Conservation (phyloP, 2,329 filamentous ascomycete species). For the Ceratocystis cubensis region DNA sequence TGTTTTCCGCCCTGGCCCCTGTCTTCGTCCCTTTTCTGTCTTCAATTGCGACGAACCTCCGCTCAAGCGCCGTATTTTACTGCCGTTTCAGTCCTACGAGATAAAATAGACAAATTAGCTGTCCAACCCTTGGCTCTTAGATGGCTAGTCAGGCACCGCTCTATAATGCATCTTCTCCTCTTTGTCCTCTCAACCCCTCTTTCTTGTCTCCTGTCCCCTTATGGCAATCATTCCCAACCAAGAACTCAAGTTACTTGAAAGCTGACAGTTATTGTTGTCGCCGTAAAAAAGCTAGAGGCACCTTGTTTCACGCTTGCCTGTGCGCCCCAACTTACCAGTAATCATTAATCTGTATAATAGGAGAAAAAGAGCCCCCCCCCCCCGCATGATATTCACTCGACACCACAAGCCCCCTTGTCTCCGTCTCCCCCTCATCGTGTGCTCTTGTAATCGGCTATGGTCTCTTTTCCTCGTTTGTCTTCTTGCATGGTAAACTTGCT, state of each 20-base stretch:
- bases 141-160: background rate
- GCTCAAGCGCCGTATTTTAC: background rate
- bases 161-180: background rate
- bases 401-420: background rate
- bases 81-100: background rate
- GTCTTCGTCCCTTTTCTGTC: background rate
- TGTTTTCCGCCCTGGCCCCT: background rate
- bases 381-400: background rate
- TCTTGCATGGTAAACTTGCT: background rate
- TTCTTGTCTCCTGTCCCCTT: background rate
- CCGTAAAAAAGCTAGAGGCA: background rate
- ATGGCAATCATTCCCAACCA: background rate
- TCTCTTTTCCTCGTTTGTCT: background rate
- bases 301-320: slow-evolving; percentile 3
- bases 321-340: background rate
- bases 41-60: background rate
- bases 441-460: background rate
- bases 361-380: background rate
- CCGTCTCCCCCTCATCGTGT: background rate
- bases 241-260: background rate
- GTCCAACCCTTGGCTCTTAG: background rate
- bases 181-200: background rate
- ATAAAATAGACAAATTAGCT: background rate
- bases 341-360: background rate
- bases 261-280: background rate